Base-by-base conservation (phyloP, 371 early-diverging fungal genomes). In the Mucor sp. region DNA sequence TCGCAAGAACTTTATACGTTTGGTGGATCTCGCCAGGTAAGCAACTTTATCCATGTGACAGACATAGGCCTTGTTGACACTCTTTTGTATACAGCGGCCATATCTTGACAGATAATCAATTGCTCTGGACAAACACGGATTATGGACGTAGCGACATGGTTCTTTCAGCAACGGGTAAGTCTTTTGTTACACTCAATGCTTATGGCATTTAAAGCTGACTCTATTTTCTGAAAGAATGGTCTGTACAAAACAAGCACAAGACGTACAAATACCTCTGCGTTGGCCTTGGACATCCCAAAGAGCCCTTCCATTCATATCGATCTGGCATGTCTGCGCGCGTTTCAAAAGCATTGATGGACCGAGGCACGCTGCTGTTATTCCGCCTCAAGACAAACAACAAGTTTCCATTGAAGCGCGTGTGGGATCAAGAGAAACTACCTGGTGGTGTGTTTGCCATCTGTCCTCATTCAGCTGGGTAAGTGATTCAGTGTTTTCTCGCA, bases 391-490 rank as follows among this genome's bases (percentile, higher is more conserved):
- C 43, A 23, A 62, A 65, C 12, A 41, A 35, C 37, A 39, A 55
- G 14, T 73, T 71, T 55, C 61, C 62, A 14, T 11, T 82, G 17
- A 72, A 72, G 7, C 66, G 65, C 2, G 75, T 79, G 30, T 77
- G 77, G 78, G 67, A 66, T 14, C 62, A 78, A 39, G 75, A 78
- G 14, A 63, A 69, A 19, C 44, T 76, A n/a, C 73, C 73, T 2
- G 80, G 76, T 15, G 80, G 78, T 15, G 77, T 82, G 3, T 70
- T 68, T 60, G 70, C 78, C 15, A 74, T 82, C 1, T 77, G 82
- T 69, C 78, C 78, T n/a, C 78, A 79, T 67, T 60, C 80, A 23
- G 70, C 69, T 30, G 76, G 77, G 82, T 82, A 82, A 70, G 9
- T 27, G 12, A n/a, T n/a, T n/a, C n/a, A n/a, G n/a, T n/a, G n/a